Conservation (phyloP, 1,284 basidiomycete species). For the Cutaneotrichosporon dermatis region DNA sequence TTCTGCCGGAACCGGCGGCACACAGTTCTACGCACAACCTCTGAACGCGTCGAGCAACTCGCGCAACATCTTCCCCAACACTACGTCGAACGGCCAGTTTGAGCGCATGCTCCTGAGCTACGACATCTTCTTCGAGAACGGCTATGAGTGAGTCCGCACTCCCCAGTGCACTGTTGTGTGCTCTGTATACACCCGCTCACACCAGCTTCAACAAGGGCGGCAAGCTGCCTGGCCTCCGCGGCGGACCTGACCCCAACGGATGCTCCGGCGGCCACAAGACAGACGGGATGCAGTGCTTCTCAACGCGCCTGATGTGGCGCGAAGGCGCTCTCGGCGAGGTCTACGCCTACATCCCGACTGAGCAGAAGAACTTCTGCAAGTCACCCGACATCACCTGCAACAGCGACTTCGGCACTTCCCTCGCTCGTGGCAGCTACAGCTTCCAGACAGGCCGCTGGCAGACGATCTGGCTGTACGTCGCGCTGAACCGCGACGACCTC, state of each 20-base stretch:
- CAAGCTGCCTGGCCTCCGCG: slow-evolving; percentile 49
- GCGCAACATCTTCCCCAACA: slow-evolving; percentile 11
- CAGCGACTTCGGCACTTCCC: slow-evolving; percentile 47
- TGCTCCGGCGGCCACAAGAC: slow-evolving; percentile 48
- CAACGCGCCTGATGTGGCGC: slow-evolving; percentile 50
- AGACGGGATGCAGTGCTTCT: slow-evolving; percentile 46
- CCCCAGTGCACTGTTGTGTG: no score
- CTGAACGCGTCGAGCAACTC: slow-evolving; percentile 20
- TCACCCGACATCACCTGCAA: slow-evolving; percentile 41
- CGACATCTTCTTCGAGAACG: slow-evolving; percentile 40
- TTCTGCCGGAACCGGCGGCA: slow-evolving; percentile 44
- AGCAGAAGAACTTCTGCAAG: slow-evolving; percentile 31
- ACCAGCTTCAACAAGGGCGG: slow-evolving; percentile 39
- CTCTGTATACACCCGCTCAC: neutral
- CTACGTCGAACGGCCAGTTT: slow-evolving; percentile 32
- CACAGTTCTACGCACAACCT: slow-evolving; percentile 46
- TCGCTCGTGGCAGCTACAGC: slow-evolving; percentile 43
- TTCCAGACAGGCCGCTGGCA: slow-evolving; percentile 45
- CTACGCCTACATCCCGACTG: slow-evolving; percentile 49
- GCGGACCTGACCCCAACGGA: slow-evolving; percentile 38
- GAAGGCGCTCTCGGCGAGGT: slow-evolving; percentile 44
- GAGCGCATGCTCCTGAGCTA: slow-evolving; percentile 42
- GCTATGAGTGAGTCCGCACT: slow-evolving; percentile 27
- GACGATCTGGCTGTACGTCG: slow-evolving; percentile 44
- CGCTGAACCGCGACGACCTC: slow-evolving; percentile 40